These are phyloP conservation scores for Coffea canephora DNA, from an alignment of 257 asterid genomes.

Conservation along the genomic window DNA sequence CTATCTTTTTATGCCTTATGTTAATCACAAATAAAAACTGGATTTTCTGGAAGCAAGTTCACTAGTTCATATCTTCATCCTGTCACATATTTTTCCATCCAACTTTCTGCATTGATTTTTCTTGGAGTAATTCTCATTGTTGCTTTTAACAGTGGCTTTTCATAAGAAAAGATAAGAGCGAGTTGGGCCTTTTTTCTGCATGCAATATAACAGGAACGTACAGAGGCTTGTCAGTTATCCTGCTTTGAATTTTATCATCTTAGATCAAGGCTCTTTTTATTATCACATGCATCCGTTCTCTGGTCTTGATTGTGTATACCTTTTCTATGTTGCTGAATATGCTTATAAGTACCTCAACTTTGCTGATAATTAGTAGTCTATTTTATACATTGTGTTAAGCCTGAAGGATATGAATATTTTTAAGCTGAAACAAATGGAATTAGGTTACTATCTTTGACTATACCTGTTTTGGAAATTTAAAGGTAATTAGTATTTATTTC, in stretches of 20 bases:
- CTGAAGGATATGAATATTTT: background rate
- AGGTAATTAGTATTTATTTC: background rate
- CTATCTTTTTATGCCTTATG: too few species aligned
- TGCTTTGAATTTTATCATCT: background rate
- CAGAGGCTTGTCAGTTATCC: conserved; percentile 60
- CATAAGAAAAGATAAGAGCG: conserved; percentile 67
- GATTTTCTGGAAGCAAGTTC: background rate
- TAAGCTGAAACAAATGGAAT: conserved; percentile 1
- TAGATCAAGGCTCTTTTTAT: background rate
- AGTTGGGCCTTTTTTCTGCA: conserved; percentile 79
- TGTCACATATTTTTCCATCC: background rate
- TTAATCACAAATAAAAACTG: background rate
- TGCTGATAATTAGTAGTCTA: background rate
- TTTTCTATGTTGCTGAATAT: background rate
- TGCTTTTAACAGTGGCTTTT: conserved; percentile 80
- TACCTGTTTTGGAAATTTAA: background rate
- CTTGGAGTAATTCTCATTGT: conserved; percentile 14
- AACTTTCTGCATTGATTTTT: conserved; percentile 1
- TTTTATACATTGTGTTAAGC: background rate
- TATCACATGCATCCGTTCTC: background rate
- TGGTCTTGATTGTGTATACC: background rate
- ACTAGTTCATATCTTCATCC: background rate
- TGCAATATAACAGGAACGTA: conserved; percentile 97
- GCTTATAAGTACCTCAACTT: background rate
- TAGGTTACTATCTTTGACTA: background rate